Conservation (phyloP, 768 basidiomycete species). For the Leucocoprinus leucothites region DNA sequence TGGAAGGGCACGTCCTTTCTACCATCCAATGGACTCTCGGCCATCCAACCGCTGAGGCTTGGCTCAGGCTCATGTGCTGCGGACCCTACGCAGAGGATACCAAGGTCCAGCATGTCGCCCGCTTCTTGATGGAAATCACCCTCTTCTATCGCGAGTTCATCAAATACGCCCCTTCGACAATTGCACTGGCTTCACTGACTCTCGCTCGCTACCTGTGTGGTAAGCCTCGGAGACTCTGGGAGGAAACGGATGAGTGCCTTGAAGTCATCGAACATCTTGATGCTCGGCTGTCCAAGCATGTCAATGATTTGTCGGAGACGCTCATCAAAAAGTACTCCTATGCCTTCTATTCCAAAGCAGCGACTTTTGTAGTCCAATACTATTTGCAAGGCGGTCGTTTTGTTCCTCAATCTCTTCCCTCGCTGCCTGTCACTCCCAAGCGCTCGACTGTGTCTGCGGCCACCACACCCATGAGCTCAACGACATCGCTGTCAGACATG, state of each 20-base stretch:
- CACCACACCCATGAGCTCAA: conserved; percentile 73
- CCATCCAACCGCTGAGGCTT: conserved; percentile 97
- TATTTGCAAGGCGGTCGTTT: conserved; percentile 89
- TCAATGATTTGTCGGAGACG: conserved; percentile 93
- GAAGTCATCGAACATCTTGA: conserved; percentile 88
- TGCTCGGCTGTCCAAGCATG: conserved; percentile 78
- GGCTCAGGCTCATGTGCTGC: conserved; percentile 84
- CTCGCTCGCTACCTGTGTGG: conserved; percentile 87
- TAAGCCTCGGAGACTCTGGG: conserved; percentile 72
- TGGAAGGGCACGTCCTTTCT: conserved; percentile 96
- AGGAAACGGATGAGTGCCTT: conserved; percentile 80
- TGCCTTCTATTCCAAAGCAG: conserved; percentile 94
- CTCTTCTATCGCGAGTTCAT: conserved; percentile 97
- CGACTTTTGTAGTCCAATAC: conserved; percentile 89
- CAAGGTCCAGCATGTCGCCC: conserved; percentile 91
- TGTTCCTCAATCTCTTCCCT: conserved; percentile 38
- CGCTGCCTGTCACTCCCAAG: conserved; percentile 70
- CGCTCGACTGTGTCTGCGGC: conserved; percentile 50
- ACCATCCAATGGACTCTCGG: conserved; percentile 97
- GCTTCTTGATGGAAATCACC: conserved; percentile 99
- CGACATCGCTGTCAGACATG: conserved; percentile 68
- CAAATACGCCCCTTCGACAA: conserved; percentile 77
- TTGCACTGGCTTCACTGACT: conserved; percentile 87
- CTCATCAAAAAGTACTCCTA: conserved; percentile 98
- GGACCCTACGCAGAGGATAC: conserved; percentile 76